Percentiles rank a stretch among this genome's conserved stretches.
These are phyloP conservation scores for Termitomyces sp. DNA, from an alignment of 768 basidiomycete genomes.

Conservation along the genomic window DNA sequence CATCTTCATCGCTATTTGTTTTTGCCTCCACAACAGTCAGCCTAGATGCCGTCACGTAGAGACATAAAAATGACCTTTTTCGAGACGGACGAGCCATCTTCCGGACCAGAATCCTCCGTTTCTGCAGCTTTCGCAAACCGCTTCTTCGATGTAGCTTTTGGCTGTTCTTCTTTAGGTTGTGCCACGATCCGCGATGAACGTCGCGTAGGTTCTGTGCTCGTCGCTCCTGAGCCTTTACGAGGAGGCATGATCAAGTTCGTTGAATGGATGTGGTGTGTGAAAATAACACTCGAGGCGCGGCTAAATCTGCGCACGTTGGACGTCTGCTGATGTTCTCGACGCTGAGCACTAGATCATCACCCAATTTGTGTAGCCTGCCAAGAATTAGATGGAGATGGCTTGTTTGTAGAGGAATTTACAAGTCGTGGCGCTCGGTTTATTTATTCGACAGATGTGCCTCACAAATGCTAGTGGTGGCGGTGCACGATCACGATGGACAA, in stretches of 20 bases:
- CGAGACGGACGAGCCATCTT: conserved; percentile 25
- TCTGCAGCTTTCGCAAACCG: conserved; percentile 29
- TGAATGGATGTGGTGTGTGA: conserved; percentile 10
- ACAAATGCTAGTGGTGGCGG: not conserved
- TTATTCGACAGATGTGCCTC: not conserved
- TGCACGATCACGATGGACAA: no score
- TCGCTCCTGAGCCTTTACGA: conserved; percentile 26
- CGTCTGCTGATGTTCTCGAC: not conserved
- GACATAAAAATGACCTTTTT: conserved; percentile 31
- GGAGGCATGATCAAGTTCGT: conserved; percentile 25
- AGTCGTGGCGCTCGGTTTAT: no score
- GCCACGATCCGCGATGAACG: conserved; percentile 54
- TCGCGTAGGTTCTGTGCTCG: conserved; percentile 36
- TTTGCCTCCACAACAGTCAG: conserved; percentile 22
- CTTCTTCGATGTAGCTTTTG: conserved; percentile 33
- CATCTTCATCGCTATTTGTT: conserved; percentile 18
- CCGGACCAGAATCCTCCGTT: conserved; percentile 26
- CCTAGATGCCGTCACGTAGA: not conserved
- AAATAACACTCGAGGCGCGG: not conserved
- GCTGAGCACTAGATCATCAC: not conserved
- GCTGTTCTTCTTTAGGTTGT: conserved; percentile 31
- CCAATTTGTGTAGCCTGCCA: not conserved
- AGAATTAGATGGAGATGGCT: not conserved
- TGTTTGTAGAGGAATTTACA: not conserved
- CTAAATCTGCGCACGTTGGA: not conserved